Evolutionary conservation across 805 yeast genomes (phyloP), one percentile per base, ranked within the genome.

Genomic region (Lachancea sp.): DNA sequence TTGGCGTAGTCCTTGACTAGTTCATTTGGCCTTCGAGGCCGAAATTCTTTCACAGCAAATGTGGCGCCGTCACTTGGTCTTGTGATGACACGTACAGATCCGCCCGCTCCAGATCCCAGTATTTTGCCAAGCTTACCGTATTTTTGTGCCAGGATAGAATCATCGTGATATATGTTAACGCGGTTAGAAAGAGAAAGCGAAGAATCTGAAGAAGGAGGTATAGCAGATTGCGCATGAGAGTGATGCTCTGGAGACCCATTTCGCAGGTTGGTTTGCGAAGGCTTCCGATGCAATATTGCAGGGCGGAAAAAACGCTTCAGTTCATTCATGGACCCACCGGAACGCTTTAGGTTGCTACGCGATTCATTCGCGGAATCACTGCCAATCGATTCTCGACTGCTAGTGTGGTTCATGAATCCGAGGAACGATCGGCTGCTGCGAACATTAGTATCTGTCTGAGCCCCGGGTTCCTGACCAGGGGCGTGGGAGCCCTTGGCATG

Each of bases 51-150:
- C 13, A 84, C 92, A 1, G 95, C 95, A 67, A 84, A 83, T 0
- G 83, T 75, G 26, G 74, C 74, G 51, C 77, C 75, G 60, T 83
- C 90, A 29, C 76, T 64, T 31, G 83, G 80, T 52, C 90, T 73
- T 7, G 72, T 73, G 18, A 84, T 70, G 33, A 83, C 65, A 50
- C 83, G 71, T n/a, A 84, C 95, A 1, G 88, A 76, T 5, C 95
- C 95, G 36, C 94, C 95, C 9, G 92, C 95, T 42, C 95, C 95
- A 1, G 87, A 78, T 13, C 95, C 95, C 34, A 84, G 61, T 43
- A 80, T 72, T 56, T 81, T 80, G 36, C 90, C 89, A 46, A 81
- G 60, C 48, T 76, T 80, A 41, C 90, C 86, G 56, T 83, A 84
- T 52, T 83, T 79, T 43, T 69, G 70, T 9, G 71, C 70, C 35